phyloP scores from a whole-genome alignment of 768 basidiomycete species.

The Fistulinella prunicolor region DNA sequence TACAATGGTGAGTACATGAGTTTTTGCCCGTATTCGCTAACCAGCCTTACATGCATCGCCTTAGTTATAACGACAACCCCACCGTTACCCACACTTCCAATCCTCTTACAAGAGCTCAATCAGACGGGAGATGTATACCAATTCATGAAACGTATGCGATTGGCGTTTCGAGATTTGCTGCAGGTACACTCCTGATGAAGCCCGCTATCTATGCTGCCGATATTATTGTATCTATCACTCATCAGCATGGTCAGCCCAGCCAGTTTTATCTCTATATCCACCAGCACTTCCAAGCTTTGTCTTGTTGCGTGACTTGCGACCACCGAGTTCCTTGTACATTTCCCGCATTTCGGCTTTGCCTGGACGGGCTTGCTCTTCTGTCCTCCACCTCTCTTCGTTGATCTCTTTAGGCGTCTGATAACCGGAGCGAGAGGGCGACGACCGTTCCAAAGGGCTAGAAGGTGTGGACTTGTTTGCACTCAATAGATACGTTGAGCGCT shows the following conservation, averaged over 20 bases:
- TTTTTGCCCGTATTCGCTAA: neutral
- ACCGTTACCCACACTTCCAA: conserved; percentile 58
- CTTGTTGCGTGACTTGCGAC: conserved; percentile 76
- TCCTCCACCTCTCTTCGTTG: conserved; percentile 70
- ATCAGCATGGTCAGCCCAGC: conserved; percentile 53
- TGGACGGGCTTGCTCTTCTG: conserved; percentile 54
- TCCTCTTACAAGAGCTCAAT: conserved; percentile 70
- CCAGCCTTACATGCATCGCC: neutral
- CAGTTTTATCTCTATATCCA: conserved; percentile 71
- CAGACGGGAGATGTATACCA: conserved; percentile 62
- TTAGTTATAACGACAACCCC: conserved; percentile 82
- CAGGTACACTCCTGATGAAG: conserved; percentile 1
- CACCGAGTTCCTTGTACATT: conserved; percentile 88
- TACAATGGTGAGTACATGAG: conserved; percentile 78
- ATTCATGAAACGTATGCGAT: conserved; percentile 69
- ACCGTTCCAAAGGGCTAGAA: conserved; percentile 44
- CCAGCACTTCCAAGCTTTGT: conserved; percentile 65
- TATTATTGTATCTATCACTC: conserved; percentile 11
- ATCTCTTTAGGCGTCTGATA: conserved; percentile 77
- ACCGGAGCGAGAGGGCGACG: conserved; percentile 52
- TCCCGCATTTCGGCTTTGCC: conserved; percentile 85
- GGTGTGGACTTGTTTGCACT: conserved; percentile 40
- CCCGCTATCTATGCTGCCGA: too few relatives aligned
- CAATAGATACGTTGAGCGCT: conserved; percentile 53
- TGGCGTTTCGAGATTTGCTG: conserved; percentile 42